phyloP scores from a whole-genome alignment of 768 basidiomycete genomes.

The Macrolepiota dolichaula region DNA sequence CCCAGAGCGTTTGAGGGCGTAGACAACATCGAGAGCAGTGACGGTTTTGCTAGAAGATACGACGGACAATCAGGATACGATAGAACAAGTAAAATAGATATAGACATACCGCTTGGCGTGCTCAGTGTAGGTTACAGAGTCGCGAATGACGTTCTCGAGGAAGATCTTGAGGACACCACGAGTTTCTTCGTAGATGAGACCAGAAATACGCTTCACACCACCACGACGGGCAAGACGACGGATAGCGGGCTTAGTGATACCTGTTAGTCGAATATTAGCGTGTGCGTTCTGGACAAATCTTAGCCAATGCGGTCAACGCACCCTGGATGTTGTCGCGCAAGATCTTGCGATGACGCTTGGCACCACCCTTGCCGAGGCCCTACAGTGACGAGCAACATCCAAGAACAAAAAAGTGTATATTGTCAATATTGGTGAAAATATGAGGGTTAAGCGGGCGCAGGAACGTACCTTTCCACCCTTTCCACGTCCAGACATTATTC shows the following conservation, averaged over 20 bases:
- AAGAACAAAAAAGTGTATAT: background rate
- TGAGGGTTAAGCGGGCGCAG: background rate
- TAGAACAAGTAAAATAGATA: background rate
- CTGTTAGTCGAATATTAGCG: slow-evolving; percentile 7
- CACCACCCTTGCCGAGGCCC: slow-evolving; percentile 79
- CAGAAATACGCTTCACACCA: slow-evolving; percentile 78
- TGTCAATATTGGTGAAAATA: background rate
- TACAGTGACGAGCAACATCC: slow-evolving; percentile 22
- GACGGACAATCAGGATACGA: background rate
- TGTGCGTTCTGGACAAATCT: background rate
- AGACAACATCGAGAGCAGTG: slow-evolving; percentile 82
- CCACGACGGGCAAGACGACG: slow-evolving; percentile 83
- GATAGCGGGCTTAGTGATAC: slow-evolving; percentile 61
- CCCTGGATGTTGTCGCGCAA: slow-evolving; percentile 83
- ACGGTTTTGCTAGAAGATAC: slow-evolving; percentile 61
- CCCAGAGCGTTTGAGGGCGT: slow-evolving; percentile 70
- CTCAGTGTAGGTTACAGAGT: slow-evolving; percentile 92
- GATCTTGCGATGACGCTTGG: slow-evolving; percentile 79
- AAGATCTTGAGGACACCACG: slow-evolving; percentile 78
- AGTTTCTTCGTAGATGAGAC: slow-evolving; percentile 79
- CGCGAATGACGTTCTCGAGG: slow-evolving; percentile 75
- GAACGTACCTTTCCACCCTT: slow-evolving; percentile 68
- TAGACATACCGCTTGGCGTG: slow-evolving; percentile 76
- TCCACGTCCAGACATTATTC: slow-evolving; percentile 70
- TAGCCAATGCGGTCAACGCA: slow-evolving; percentile 20